These are phyloP conservation scores for Luzula sylvatica DNA, from an alignment of 176 grass and related monocot genomes.

Conservation along the genomic window DNA sequence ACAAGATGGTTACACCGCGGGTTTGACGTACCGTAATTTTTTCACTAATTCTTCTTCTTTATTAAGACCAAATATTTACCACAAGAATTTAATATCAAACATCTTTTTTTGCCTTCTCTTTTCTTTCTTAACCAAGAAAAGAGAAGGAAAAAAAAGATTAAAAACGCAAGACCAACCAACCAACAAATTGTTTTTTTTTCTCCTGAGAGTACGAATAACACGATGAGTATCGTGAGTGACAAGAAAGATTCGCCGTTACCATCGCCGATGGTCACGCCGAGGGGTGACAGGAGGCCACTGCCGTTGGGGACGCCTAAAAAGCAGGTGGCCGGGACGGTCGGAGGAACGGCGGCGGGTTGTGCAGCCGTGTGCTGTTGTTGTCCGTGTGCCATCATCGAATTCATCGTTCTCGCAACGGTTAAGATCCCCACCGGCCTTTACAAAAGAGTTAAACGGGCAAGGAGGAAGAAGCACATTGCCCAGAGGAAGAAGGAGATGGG, in stretches of 20 bases:
- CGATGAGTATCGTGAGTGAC: background rate
- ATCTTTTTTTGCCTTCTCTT: background rate
- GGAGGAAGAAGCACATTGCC: background rate
- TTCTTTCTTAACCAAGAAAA: background rate
- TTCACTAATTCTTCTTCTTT: conserved; percentile 8
- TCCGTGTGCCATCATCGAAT: conserved; percentile 47
- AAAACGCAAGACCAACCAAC: background rate
- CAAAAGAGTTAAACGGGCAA: conserved; percentile 19
- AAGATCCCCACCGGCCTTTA: conserved; percentile 48
- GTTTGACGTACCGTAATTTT: background rate
- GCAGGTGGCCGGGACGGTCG: conserved; percentile 53
- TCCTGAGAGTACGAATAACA: background rate
- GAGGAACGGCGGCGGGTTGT: conserved; percentile 53
- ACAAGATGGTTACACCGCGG: background rate
- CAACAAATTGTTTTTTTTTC: background rate
- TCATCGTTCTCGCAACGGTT: conserved; percentile 48
- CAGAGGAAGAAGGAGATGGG: conserved; percentile 33
- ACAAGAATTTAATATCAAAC: background rate
- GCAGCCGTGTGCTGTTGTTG: conserved; percentile 62
- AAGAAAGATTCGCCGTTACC: background rate
- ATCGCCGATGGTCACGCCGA: background rate
- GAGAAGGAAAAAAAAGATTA: conserved; percentile 2
- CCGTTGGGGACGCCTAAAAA: conserved; percentile 6
- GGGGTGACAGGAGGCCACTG: conserved; percentile 9
- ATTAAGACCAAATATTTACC: conserved; percentile 11